Evolutionary conservation across 2,329 filamentous ascomycete genomes (phyloP).

Genomic region (Colletotrichum somersetense): DNA sequence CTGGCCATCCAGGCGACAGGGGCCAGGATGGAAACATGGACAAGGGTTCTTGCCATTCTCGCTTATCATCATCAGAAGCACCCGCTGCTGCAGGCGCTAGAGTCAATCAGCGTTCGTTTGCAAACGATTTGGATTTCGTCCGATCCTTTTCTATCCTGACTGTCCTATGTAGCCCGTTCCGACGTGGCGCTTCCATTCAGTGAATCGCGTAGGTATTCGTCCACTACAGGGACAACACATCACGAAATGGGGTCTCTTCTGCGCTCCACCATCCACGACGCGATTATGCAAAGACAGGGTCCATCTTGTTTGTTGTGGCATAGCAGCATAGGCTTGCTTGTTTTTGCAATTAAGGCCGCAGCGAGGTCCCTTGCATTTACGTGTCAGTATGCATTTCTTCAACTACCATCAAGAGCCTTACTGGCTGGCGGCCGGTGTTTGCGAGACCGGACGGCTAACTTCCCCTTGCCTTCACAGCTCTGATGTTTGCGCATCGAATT

Average conservation of each 20-base stretch:
- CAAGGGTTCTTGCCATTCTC: slow-evolving; percentile 28
- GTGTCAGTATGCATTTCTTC: slow-evolving; percentile 38
- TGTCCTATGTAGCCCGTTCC: not conserved
- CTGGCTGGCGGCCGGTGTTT: slow-evolving; percentile 25
- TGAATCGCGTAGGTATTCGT: not conserved
- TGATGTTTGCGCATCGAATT: slow-evolving; percentile 27
- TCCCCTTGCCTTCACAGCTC: slow-evolving; percentile 20
- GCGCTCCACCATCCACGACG: slow-evolving; percentile 16
- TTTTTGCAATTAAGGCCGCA: slow-evolving; percentile 21
- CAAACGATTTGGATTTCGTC: slow-evolving; percentile 31
- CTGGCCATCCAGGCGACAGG: slow-evolving; percentile 26
- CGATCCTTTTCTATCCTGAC: slow-evolving; percentile 19
- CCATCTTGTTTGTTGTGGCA: slow-evolving; percentile 28
- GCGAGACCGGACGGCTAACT: slow-evolving; percentile 32
- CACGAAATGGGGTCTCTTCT: not conserved
- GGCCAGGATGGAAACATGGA: slow-evolving; percentile 30
- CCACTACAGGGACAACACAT: not conserved
- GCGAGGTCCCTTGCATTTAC: slow-evolving; percentile 39
- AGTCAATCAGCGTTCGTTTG: slow-evolving; percentile 7
- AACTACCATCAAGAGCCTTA: slow-evolving; percentile 28
- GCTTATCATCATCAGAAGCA: slow-evolving; percentile 27
- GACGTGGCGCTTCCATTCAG: slow-evolving; percentile 6
- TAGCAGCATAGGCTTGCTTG: slow-evolving; percentile 9
- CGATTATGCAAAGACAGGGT: slow-evolving; percentile 10
- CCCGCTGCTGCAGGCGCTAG: slow-evolving; percentile 1